Conservation (phyloP, 306 rosid species). For the Prunus armeniaca region DNA sequence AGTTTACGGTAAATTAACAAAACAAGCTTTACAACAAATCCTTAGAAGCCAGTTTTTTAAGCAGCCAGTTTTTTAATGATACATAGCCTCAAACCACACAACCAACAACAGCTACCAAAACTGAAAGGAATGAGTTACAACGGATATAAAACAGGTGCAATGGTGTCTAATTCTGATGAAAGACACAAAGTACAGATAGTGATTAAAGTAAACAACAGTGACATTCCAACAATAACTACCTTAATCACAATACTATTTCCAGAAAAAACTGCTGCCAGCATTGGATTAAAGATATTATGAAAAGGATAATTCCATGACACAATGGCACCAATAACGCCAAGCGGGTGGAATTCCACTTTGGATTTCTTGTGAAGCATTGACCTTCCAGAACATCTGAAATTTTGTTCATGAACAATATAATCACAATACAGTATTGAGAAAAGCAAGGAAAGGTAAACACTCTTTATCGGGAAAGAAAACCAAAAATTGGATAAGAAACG, state of each 20-base stretch:
- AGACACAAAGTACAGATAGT: slow-evolving; percentile 16
- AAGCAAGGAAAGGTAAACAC: not conserved
- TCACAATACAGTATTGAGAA: not conserved
- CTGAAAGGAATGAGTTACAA: not conserved
- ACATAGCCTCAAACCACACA: slow-evolving; percentile 9
- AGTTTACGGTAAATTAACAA: slow-evolving; percentile 24
- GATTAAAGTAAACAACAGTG: slow-evolving; percentile 12
- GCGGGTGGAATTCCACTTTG: slow-evolving; percentile 87
- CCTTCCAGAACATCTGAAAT: slow-evolving; percentile 76
- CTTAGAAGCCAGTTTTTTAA: not conserved
- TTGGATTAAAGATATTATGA: slow-evolving; percentile 88
- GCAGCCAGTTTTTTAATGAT: not conserved
- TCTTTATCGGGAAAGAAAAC: not conserved
- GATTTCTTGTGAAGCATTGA: slow-evolving; percentile 86
- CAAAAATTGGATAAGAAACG: not conserved
- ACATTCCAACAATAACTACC: slow-evolving; percentile 43
- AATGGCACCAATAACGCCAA: slow-evolving; percentile 91
- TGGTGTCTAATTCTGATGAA: not conserved
- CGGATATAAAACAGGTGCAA: not conserved
- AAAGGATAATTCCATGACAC: slow-evolving; percentile 95
- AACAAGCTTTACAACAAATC: slow-evolving; percentile 11
- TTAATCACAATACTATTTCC: slow-evolving; percentile 87
- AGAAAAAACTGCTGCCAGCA: slow-evolving; percentile 85
- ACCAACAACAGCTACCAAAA: slow-evolving; percentile 5
- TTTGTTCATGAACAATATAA: slow-evolving; percentile 14